Evolutionary conservation across 139 green algal species (phyloP).

Genomic region (Axilococcus clingmanii): DNA sequence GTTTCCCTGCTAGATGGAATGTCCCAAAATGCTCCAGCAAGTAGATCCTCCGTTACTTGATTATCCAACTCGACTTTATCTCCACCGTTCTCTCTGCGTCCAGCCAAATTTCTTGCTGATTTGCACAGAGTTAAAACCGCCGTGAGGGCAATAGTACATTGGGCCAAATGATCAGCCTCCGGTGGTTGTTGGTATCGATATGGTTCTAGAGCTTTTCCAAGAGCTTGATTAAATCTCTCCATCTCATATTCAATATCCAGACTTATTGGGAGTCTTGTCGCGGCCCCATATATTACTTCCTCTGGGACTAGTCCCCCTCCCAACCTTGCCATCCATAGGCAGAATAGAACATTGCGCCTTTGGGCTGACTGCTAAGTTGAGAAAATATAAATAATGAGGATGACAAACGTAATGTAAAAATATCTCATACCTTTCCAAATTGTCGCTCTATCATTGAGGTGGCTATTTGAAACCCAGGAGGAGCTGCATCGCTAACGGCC

Average conservation of each 20-base stretch:
- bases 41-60: too few relatives aligned
- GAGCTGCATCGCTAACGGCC: slow-evolving; percentile 31
- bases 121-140: too few relatives aligned
- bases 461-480: slow-evolving; percentile 27
- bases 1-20: too few relatives aligned
- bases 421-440: slow-evolving; percentile 61
- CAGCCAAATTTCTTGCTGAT: too few relatives aligned
- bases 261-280: slow-evolving; percentile 47
- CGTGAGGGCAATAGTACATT: too few relatives aligned
- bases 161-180: too few relatives aligned
- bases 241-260: slow-evolving; percentile 73
- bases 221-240: slow-evolving; percentile 64
- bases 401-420: background rate
- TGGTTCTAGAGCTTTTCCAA: slow-evolving; percentile 6
- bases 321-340: slow-evolving; percentile 57
- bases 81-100: too few relatives aligned
- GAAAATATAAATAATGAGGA: background rate
- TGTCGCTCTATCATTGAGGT: slow-evolving; percentile 40
- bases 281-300: slow-evolving; percentile 47
- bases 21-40: too few relatives aligned
- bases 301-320: slow-evolving; percentile 42
- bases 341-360: slow-evolving; percentile 46
- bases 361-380: slow-evolving; percentile 21
- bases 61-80: too few relatives aligned
- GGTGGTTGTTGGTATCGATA: too few relatives aligned